phyloP scores from a whole-genome alignment of 176 grass and related monocot genomes.

The Cenchrus purpureus region DNA sequence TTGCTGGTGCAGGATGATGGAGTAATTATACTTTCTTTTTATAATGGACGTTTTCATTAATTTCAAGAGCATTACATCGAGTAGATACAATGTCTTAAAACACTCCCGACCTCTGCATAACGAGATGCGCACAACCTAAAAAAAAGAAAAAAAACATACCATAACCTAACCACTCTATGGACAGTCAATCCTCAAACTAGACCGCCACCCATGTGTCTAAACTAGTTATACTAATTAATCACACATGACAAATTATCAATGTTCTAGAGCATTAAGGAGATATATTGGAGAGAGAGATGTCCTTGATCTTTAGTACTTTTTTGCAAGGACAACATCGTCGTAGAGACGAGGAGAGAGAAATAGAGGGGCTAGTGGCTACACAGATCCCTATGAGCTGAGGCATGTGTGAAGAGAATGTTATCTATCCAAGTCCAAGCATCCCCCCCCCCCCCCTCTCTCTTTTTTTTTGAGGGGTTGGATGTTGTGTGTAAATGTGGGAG shows the following conservation, averaged over 20 bases:
- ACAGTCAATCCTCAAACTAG: no score
- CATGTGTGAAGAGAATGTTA: constrained; percentile 46
- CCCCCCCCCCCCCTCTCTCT: neutral
- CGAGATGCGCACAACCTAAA: no score
- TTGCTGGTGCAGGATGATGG: no score
- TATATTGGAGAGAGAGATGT: neutral
- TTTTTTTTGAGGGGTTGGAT: neutral
- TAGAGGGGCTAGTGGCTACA: constrained; percentile 50
- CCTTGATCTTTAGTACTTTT: constrained; percentile 21
- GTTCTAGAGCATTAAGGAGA: neutral
- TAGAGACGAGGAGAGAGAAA: neutral
- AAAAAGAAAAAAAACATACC: no score
- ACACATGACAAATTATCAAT: no score
- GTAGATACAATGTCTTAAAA: no score
- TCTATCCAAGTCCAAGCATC: constrained; percentile 54
- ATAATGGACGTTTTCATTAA: no score
- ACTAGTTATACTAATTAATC: neutral
- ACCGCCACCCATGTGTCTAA: neutral
- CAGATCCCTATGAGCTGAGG: constrained; percentile 77
- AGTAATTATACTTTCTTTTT: no score
- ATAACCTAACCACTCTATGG: no score
- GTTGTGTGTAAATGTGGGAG: constrained; percentile 46
- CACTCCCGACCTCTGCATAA: no score
- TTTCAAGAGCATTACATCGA: no score
- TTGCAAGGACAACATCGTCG: constrained; percentile 4